Evolutionary conservation across 192 early-diverging fungal genomes (phyloP), one percentile per base, ranked within the genome.

Genomic region (Radiomyces spectabilis): DNA sequence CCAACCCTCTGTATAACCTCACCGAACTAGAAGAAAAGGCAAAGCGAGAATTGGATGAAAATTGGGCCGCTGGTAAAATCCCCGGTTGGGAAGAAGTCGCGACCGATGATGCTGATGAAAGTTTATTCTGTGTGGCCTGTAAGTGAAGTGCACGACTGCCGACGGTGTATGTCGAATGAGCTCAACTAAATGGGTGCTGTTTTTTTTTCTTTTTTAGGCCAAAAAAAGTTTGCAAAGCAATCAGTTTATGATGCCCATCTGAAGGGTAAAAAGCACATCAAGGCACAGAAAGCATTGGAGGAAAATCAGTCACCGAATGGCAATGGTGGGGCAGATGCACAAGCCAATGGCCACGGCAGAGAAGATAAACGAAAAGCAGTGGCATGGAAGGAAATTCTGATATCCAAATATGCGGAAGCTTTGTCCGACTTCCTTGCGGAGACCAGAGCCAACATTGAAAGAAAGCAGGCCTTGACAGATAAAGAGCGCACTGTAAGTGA

Each of bases 401-500:
- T 94, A 12, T 56, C 62, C 26, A 75, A 75, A 31, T 86, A 87
- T 41, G 73, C 72, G 2, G 72, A 80, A 39, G 71, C 71, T 13
- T 53, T 87, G 27, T 68, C 66, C n/a, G 57, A 71, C 25, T 66
- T 67, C 39, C 65, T 85, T 16, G 83, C 87, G 18, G 92, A 94
- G 25, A 95, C 92, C 21, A 82, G 79, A 35, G 83, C 86, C 18
- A 86, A 96, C 53, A 85, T 95, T 0, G 89, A 95, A 65, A 76
- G 95, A 43, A 90, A 94, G 53, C 93, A 95, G 59, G 85, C 92
- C 19, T 69, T 98, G 41, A 95, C 92, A 12, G 91, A 88, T 26
- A 73, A 85, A 30, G 95, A 95, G 66, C 79, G 89, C 22, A 67
- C 68, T 32, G 82, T 81, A 66, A 75, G 76, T 71, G n/a, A n/a